Evolutionary conservation across 768 basidiomycete species (phyloP), one percentile per base, ranked within the genome.

Genomic region (Naganishia onofrii): DNA sequence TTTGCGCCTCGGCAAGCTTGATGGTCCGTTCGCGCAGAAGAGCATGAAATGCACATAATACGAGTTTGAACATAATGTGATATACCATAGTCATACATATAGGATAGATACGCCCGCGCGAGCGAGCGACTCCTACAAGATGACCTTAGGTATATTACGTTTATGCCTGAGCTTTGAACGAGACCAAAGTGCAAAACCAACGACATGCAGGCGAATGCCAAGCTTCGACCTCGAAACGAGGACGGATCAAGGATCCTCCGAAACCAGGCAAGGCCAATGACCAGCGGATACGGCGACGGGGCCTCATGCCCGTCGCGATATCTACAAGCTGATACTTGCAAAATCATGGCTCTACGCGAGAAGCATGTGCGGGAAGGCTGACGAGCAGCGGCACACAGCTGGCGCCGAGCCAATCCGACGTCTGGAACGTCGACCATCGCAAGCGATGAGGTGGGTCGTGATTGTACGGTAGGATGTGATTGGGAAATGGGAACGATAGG

Each of bases 71-170:
- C 60, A 63, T 63, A 63, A 63, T 63, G 60, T 44, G 36, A 63
- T 63, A 63, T 63, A 63, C 60, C 60, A 63, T 38, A 63, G 42
- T 42, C 60, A 63, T 63, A 19, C 60, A 63, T 63, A 63, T 63
- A 63, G 60, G 60, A 23, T 63, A 15, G 26, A 42, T 63, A 63
- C 60, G 42, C 60, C 23, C 60, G 60, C 60, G 42, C 21, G 46
- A 63, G 60, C 36, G 60, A 36, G 60, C 60, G 60, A 44, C 36
- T 42, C 38, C 60, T 42, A 63, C 38, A 44, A 42, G 23, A 23
- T 58, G 42, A 42, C 36, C 42, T 63, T 46, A 26, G 60, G 60
- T 63, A 63, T 63, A 63, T 29, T 44, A 63, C 60, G 38, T 42
- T 58, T 63, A 63, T 63, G 60, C 42, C 38, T 42, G 60, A 29